Evolutionary conservation across 2,329 filamentous ascomycete genomes (phyloP).

Genomic region (Atkinsonella texensis): DNA sequence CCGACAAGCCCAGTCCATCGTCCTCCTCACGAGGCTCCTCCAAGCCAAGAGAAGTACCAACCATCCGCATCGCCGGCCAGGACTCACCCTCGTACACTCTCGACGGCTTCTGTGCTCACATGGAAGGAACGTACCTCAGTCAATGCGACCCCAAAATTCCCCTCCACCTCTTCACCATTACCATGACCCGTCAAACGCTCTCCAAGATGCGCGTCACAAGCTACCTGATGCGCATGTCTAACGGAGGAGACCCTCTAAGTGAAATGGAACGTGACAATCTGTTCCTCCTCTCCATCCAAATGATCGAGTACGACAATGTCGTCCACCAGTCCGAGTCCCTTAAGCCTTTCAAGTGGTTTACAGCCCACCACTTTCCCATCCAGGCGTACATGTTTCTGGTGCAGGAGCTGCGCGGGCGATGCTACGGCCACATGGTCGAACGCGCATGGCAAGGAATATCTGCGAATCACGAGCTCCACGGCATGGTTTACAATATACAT

Average conservation of each 20-base stretch:
- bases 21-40: conserved; percentile 12
- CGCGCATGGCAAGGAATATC: conserved; percentile 46
- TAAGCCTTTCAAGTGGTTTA: conserved; percentile 45
- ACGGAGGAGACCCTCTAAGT: conserved; percentile 27
- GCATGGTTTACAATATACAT: conserved; percentile 34
- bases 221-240: conserved; percentile 38
- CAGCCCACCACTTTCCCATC: conserved; percentile 46
- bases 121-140: conserved; percentile 43
- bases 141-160: conserved; percentile 47
- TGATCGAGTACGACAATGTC: conserved; percentile 47
- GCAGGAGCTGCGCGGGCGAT: conserved; percentile 40
- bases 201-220: conserved; percentile 44
- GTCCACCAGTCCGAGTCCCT: conserved; percentile 39
- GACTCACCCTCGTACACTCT: conserved; percentile 37
- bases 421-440: conserved; percentile 42
- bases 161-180: conserved; percentile 44
- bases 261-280: conserved; percentile 38
- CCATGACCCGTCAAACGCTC: conserved; percentile 43
- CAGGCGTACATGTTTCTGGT: conserved; percentile 50
- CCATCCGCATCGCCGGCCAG: conserved; percentile 36
- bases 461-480: conserved; percentile 40
- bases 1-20: conserved; percentile 16
- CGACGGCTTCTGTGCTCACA: conserved; percentile 40
- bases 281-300: conserved; percentile 42
- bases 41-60: conserved; percentile 15